These are phyloP conservation scores for Musa itinerans DNA, from an alignment of 176 grass and related monocot genomes.

Conservation along the genomic window DNA sequence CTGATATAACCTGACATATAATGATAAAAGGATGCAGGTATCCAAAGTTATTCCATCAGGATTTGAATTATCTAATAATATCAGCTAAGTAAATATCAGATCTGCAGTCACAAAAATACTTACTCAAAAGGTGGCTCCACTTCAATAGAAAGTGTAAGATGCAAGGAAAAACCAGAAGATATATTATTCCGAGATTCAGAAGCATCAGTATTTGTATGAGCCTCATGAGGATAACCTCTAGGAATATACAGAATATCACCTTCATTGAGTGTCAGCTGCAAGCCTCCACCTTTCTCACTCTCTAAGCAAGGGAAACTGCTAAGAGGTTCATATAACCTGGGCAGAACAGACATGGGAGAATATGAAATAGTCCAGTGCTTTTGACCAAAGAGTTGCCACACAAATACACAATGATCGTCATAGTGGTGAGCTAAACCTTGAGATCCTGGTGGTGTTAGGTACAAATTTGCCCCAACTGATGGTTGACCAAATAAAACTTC, in stretches of 20 bases:
- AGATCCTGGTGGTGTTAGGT: slow-evolving; percentile 62
- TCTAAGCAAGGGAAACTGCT: slow-evolving; percentile 32
- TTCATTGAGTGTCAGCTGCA: slow-evolving; percentile 45
- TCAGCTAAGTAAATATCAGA: slow-evolving; percentile 4
- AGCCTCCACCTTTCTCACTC: slow-evolving; percentile 18
- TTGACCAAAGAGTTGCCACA: slow-evolving; percentile 60
- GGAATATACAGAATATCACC: slow-evolving; percentile 82
- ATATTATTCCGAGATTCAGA: slow-evolving; percentile 13
- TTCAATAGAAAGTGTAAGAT: slow-evolving; percentile 90
- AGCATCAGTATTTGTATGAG: slow-evolving; percentile 31
- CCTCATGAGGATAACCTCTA: slow-evolving; percentile 77
- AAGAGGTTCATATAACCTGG: slow-evolving; percentile 75
- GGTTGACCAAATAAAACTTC: slow-evolving; percentile 81
- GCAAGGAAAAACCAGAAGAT: slow-evolving; percentile 39
- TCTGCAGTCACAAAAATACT: slow-evolving; percentile 25
- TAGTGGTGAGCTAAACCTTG: slow-evolving; percentile 70
- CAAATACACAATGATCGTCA: slow-evolving; percentile 90
- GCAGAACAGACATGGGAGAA: slow-evolving; percentile 36
- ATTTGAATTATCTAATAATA: background rate
- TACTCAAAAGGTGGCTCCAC: slow-evolving; percentile 82
- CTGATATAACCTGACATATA: background rate
- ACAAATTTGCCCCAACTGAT: slow-evolving; percentile 76
- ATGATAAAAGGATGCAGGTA: background rate
- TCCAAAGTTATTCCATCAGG: background rate
- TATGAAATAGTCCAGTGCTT: slow-evolving; percentile 65